Conservation (phyloP, 208 protist species). For the Leishmania amazonensis region DNA sequence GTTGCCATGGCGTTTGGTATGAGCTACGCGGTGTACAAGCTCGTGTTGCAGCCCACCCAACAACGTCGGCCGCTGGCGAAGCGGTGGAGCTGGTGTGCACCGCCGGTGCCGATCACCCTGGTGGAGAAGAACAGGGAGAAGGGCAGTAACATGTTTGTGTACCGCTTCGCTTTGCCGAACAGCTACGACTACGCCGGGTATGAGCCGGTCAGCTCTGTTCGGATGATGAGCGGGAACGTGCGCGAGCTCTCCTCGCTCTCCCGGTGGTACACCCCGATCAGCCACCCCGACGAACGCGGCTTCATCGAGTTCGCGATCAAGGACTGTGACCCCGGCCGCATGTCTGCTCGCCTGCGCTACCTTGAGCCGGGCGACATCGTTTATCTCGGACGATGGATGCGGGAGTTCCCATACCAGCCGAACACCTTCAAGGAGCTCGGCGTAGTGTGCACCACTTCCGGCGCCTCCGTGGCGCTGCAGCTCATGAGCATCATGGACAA, state of each 20-base stretch:
- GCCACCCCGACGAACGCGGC: slow-evolving; percentile 74
- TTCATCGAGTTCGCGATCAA: slow-evolving; percentile 88
- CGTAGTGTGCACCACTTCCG: slow-evolving; percentile 75
- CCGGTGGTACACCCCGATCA: slow-evolving; percentile 90
- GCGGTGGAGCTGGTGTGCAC: slow-evolving; percentile 64
- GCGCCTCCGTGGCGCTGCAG: slow-evolving; percentile 82
- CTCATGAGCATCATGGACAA: slow-evolving; percentile 77
- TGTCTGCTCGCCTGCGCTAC: slow-evolving; percentile 73
- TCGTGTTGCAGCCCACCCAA: slow-evolving; percentile 53
- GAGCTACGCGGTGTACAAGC: slow-evolving; percentile 50
- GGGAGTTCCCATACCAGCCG: slow-evolving; percentile 71
- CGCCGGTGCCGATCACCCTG: slow-evolving; percentile 70
- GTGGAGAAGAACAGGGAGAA: slow-evolving; percentile 61
- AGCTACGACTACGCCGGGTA: slow-evolving; percentile 89
- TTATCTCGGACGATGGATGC: slow-evolving; percentile 87
- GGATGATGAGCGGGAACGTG: slow-evolving; percentile 51
- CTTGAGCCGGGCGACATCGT: slow-evolving; percentile 77
- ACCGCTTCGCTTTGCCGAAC: slow-evolving; percentile 81
- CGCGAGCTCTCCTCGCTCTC: slow-evolving; percentile 53
- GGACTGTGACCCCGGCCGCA: slow-evolving; percentile 74
- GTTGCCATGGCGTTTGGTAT: slow-evolving; percentile 17
- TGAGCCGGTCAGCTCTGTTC: slow-evolving; percentile 83
- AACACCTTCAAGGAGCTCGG: slow-evolving; percentile 67
- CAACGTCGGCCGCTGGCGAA: slow-evolving; percentile 66
- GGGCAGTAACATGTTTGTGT: slow-evolving; percentile 64